Conservation (phyloP, 345 rosid genomes). For the Capsella bursapastoris region DNA sequence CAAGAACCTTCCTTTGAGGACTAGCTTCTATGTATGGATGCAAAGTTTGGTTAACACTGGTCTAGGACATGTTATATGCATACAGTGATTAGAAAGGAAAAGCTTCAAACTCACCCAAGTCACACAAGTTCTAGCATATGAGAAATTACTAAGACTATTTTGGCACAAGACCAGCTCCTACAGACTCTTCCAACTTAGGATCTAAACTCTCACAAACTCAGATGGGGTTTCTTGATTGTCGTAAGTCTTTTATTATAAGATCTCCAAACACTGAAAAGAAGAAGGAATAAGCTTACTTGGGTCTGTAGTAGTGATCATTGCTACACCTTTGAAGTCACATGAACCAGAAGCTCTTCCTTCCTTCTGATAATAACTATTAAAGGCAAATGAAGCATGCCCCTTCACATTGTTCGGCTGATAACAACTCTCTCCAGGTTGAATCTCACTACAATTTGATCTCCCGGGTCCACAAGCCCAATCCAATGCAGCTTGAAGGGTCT, state of each 20-base stretch:
- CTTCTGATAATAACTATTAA: constrained; percentile 95
- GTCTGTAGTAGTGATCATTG: constrained; percentile 90
- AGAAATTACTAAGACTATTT: not conserved
- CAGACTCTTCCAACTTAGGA: not conserved
- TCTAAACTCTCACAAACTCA: not conserved
- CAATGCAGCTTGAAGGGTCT: constrained; percentile 84
- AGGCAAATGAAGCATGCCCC: constrained; percentile 90
- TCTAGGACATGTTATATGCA: not conserved
- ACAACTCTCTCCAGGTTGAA: constrained; percentile 92
- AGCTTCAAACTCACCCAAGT: not conserved
- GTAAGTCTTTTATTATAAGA: not conserved
- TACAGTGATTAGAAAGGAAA: not conserved
- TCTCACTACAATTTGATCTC: constrained; percentile 83
- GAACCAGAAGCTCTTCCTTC: constrained; percentile 77
- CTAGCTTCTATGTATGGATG: not conserved
- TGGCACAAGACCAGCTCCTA: not conserved
- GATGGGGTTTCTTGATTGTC: not conserved
- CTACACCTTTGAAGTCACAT: constrained; percentile 97
- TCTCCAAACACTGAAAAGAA: not conserved
- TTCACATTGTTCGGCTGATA: constrained; percentile 88
- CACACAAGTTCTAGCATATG: constrained; percentile 5
- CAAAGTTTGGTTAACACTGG: not conserved
- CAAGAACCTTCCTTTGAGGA: constrained; percentile 2
- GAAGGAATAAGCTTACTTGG: constrained; percentile 70
- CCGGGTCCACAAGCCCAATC: constrained; percentile 99